Evolutionary conservation across 768 basidiomycete species (phyloP).

Genomic region (Naganishia onofrii): DNA sequence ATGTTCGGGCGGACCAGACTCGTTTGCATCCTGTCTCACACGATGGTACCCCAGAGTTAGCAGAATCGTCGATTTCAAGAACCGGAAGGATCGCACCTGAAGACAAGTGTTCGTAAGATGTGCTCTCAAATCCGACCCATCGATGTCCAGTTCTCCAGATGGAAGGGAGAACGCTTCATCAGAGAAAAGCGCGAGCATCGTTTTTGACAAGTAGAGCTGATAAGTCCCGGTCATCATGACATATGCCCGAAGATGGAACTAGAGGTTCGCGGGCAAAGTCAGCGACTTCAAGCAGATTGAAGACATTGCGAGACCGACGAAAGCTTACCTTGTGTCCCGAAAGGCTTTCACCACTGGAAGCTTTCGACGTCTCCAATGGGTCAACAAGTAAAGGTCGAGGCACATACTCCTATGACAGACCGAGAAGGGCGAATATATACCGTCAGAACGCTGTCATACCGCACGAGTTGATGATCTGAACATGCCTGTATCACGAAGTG

Average conservation of each 20-base stretch:
- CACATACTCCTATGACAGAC: conserved; percentile 73
- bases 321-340: conserved; percentile 47
- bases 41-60: no score
- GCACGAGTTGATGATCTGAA: conserved; percentile 16
- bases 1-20: conserved; percentile 57
- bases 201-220: conserved; percentile 73
- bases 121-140: conserved; percentile 59
- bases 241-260: conserved; percentile 95
- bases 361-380: conserved; percentile 55
- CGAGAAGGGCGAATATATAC: not conserved
- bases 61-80: no score
- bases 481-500: conserved; percentile 93
- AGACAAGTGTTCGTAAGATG: conserved; percentile 93
- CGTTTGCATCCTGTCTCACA: conserved; percentile 58
- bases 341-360: conserved; percentile 43
- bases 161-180: conserved; percentile 66
- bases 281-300: conserved; percentile 11
- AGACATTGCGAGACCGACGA: not conserved
- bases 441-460: not conserved
- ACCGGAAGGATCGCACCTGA: conserved; percentile 54
- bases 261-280: conserved; percentile 23
- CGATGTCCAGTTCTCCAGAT: conserved; percentile 38
- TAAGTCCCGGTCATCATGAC: conserved; percentile 63
- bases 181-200: conserved; percentile 85
- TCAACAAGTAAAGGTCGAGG: conserved; percentile 73